Evolutionary conservation across 2,329 filamentous ascomycete genomes (phyloP).

Genomic region (Trichoderma gracile): DNA sequence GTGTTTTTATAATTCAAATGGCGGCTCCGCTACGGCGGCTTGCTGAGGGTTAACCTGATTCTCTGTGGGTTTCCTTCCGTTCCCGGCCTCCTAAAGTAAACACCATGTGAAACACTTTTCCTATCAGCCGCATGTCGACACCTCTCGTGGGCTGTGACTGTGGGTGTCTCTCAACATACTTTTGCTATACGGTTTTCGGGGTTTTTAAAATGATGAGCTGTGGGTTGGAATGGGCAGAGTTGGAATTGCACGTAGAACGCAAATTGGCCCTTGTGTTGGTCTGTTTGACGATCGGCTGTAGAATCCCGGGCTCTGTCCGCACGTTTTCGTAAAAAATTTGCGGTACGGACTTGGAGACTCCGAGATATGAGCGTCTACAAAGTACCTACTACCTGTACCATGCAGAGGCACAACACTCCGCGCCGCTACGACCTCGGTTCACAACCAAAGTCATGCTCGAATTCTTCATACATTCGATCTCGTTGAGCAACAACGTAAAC

Average conservation of each 20-base stretch:
- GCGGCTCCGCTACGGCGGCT: slow-evolving; percentile 56
- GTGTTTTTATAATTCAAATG: slow-evolving; percentile 49
- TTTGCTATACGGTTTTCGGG: neutral
- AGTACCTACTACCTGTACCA: no score
- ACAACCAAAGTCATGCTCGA: no score
- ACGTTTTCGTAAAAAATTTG: neutral
- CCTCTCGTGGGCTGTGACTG: slow-evolving; percentile 48
- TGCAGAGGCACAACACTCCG: neutral
- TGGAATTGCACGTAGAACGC: neutral
- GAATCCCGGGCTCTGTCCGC: neutral
- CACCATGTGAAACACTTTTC: slow-evolving; percentile 47
- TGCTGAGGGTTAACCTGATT: slow-evolving; percentile 53
- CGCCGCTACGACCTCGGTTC: no score
- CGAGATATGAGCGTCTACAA: no score
- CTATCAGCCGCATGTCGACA: slow-evolving; percentile 45
- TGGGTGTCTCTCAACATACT: slow-evolving; percentile 41
- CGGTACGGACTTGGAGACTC: neutral
- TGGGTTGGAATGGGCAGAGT: neutral
- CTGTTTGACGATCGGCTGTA: neutral
- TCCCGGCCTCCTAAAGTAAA: slow-evolving; percentile 54
- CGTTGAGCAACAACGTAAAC: neutral
- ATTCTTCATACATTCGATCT: neutral
- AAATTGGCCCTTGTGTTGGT: neutral
- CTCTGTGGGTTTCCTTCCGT: slow-evolving; percentile 56
- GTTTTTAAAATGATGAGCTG: neutral